Base-by-base conservation (phyloP, 305 asterid genomes). In the Fraxinus dipetala region DNA sequence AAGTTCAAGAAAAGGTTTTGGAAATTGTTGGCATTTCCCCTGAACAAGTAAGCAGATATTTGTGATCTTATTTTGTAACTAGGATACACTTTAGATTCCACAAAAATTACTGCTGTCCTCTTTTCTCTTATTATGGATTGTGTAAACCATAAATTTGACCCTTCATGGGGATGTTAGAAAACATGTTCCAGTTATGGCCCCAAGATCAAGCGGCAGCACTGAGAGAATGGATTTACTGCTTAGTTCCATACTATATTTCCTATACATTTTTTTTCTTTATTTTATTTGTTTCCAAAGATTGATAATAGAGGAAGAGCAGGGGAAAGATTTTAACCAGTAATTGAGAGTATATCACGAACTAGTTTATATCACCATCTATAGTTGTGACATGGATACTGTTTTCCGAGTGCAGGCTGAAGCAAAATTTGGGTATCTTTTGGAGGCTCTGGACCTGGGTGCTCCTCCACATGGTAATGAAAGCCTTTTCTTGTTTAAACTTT, bases 371-470 rank as follows among this genome's bases (percentile, higher is more conserved):
- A 22, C 72, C 34, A 65, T 65, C n/a, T 70, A 10, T 70, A 30
- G 75, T 69, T 11, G 35, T 67, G 43, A 70, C 10, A 6, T 70
- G 75, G n/a, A 16, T 16, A 14, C 43, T 70, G 75, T 70, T 84
- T 79, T 31, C 74, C 13, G 26, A 35, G 11, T 80, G 87, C 91
- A 96, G 98, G 98, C 98, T 79, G 98, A 96, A 79, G 93, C 92
- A 1, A 94, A 96, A 89, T 96, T 96, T 86, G 98, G 98, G 48
- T 94, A 96, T 88, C 95, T 96, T 61, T 85, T 96, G 91, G 99
- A 94, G 90, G 99, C 99, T 87, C 85, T 96, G 83, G 98, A 94
- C 90, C 89, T 93, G 98, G 98, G 99, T 84, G 99, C 99, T 81
- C 99, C 99, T 85, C 99, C 99, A 32, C 98, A 96, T 77, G 99